These are phyloP conservation scores for Saitozyma sp. DNA, from an alignment of 768 basidiomycete genomes.

Conservation along the genomic window DNA sequence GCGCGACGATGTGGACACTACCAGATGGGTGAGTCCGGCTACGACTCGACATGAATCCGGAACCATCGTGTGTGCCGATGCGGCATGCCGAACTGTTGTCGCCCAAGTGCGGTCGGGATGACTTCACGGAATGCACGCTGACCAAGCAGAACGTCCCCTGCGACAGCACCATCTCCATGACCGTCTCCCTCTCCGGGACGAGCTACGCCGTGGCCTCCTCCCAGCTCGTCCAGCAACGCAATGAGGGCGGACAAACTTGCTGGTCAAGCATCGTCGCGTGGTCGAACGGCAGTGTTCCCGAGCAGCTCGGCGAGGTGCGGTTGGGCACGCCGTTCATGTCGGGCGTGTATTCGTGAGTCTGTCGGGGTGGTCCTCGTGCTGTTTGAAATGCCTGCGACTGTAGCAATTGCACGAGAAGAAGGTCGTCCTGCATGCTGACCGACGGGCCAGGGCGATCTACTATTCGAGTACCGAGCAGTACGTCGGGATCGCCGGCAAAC, in stretches of 20 bases:
- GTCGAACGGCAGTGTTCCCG: slow-evolving; percentile 41
- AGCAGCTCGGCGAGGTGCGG: slow-evolving; percentile 37
- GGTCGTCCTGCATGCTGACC: neutral
- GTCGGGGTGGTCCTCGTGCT: neutral
- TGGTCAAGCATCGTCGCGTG: slow-evolving; percentile 45
- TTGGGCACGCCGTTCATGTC: slow-evolving; percentile 50
- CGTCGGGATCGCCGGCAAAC: slow-evolving; percentile 50
- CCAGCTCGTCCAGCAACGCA: slow-evolving; percentile 36
- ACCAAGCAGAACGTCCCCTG: slow-evolving; percentile 44
- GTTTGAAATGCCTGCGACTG: no score
- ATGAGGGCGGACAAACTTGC: slow-evolving; percentile 25
- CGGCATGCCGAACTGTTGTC: no score
- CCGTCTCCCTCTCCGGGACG: slow-evolving; percentile 26
- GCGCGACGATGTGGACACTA: slow-evolving; percentile 28
- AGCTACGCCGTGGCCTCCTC: slow-evolving; percentile 38
- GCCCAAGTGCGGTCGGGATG: no score
- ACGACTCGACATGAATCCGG: neutral
- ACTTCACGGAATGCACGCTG: neutral
- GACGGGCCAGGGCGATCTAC: slow-evolving; percentile 28
- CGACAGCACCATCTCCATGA: slow-evolving; percentile 39
- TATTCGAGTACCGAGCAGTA: slow-evolving; percentile 31
- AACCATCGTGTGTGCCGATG: no score
- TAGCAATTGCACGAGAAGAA: neutral
- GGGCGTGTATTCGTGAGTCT: slow-evolving; percentile 44
- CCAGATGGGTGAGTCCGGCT: slow-evolving; percentile 42